Base-by-base conservation (phyloP, 345 rosid species). In the Turnera subulata region DNA sequence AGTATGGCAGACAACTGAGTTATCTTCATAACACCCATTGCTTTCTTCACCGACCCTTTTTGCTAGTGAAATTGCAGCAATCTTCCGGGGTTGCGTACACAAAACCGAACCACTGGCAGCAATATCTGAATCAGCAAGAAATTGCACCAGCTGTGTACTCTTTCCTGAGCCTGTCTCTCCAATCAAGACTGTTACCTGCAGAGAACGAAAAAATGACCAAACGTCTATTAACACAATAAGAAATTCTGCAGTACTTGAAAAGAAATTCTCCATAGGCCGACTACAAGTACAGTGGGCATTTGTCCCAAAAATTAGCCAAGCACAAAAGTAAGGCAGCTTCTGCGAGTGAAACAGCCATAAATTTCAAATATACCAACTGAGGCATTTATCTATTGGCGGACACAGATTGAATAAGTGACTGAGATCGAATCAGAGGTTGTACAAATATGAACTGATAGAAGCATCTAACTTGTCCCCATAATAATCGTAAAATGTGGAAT, bases 111-210 rank as follows among this genome's bases (percentile, higher is more conserved):
- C 79, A 62, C 66, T 46, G 25, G 75, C 68, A 56, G 80, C 82
- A 15, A 88, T 55, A 33, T 88, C 90, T 20, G 98, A 86, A 76
- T 91, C 98, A 74, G 86, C 83, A 55, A 91, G 91, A 74, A 73
- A 91, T 70, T 91, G 98, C 64, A 79, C 90, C 73, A 91, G 53
- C 76, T 91, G 96, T 15, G 98, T 91, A 67, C 96, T 91, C 73
- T 91, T 91, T 32, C 98, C 98, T 8, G 95, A 91, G 66, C 98
- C 98, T 29, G 96, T 91, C 78, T 91, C 95, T 65, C 98, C 96
- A 67, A 80, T 76, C 83, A 91, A 75, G 8, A 91, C 90, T 67
- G 53, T 75, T 55, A 86, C 48, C 96, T 91, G 82, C 26, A 29
- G 15, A 38, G 73, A 15, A 49, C 7, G 50, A n/a, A 17, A 50